These are phyloP conservation scores for Saturnispora sekii DNA, from an alignment of 805 yeast genomes.

Conservation along the genomic window DNA sequence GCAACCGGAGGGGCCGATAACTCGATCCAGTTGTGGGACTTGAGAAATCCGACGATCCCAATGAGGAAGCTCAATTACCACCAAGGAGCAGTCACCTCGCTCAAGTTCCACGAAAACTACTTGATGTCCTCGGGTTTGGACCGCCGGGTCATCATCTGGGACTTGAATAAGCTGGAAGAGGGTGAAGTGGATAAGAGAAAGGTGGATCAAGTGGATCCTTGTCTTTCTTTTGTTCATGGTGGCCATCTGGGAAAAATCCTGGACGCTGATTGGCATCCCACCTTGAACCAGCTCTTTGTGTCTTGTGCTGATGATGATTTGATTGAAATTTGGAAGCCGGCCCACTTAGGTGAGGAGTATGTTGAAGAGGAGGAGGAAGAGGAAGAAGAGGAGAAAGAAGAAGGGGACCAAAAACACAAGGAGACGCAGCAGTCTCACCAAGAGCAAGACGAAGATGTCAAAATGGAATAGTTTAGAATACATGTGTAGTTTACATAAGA, in stretches of 20 bases:
- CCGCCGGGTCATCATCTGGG: constrained; percentile 68
- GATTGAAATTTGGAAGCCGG: constrained; percentile 69
- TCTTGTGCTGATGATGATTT: constrained; percentile 70
- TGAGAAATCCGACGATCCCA: constrained; percentile 51
- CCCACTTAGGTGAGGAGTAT: constrained; percentile 34
- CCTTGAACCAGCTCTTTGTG: constrained; percentile 45
- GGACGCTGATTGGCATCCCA: constrained; percentile 62
- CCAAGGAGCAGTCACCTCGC: constrained; percentile 41
- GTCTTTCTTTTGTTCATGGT: constrained; percentile 71
- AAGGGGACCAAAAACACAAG: constrained; percentile 19
- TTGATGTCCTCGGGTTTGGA: constrained; percentile 57
- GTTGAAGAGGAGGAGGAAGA: constrained; percentile 33
- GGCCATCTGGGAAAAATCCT: constrained; percentile 70
- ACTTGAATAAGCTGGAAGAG: constrained; percentile 47
- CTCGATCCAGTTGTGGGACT: constrained; percentile 64
- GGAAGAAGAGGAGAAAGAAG: constrained; percentile 24
- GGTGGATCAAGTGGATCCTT: constrained; percentile 60
- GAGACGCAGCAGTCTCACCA: constrained; percentile 1
- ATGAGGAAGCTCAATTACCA: constrained; percentile 64
- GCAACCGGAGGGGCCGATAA: constrained; percentile 77
- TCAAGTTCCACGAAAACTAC: constrained; percentile 37
- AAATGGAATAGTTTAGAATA: background rate
- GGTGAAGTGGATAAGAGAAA: constrained; percentile 46
- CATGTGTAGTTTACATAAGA: too few relatives aligned
- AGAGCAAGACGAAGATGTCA: constrained; percentile 1